Evolutionary conservation across 371 early-diverging fungal genomes (phyloP), one percentile per base, ranked within the genome.

Genomic region (Mycotypha africana): DNA sequence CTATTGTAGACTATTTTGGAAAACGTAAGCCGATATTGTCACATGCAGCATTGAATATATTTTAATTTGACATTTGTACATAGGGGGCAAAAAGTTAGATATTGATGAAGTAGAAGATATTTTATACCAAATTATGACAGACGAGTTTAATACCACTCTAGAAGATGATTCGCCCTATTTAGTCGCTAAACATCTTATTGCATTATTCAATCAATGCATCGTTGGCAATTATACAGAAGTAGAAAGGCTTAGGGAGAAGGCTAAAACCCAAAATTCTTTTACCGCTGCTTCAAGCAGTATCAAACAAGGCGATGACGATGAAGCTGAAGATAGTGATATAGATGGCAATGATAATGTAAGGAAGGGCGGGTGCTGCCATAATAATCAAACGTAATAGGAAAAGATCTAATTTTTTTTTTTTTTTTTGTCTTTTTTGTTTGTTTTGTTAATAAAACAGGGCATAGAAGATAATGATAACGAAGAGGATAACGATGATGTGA

Each of bases 1-100:
- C 77, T 21, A 59, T 90, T 28, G 78, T 84, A 21, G 83, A 84
- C 35, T 70, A 81, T 44, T 88, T 88, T 65, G 76, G 74, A 49
- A 67, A 74, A 51, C 57, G 85, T 82, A 79, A 65, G 58, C 42
- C 10, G 9, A 17, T 4, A 21, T 21, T 19, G 28, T 15, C 22
- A 11, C 16, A 19, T 9, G 9, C 23, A 41, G 2, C 9, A 15
- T 42, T 30, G 14, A 10, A 22, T 23, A n/a, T 2, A 40, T 4
- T 22, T 17, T 21, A 2, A 20, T 38, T 8, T 10, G 26, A 14
- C 33, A 6, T 14, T 11, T 28, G 4, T 33, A 9, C 4, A 4
- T 62, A 78, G 83, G 76, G 34, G 84, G 82, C 31, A 78, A 80
- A 54, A 76, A 72, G 33, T 43, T 81, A 3, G 79, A 84, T 28